Evolutionary conservation across 2,329 filamentous ascomycete genomes (phyloP), one percentile per base, ranked within the genome.

Genomic region (Epichloe sibirici): DNA sequence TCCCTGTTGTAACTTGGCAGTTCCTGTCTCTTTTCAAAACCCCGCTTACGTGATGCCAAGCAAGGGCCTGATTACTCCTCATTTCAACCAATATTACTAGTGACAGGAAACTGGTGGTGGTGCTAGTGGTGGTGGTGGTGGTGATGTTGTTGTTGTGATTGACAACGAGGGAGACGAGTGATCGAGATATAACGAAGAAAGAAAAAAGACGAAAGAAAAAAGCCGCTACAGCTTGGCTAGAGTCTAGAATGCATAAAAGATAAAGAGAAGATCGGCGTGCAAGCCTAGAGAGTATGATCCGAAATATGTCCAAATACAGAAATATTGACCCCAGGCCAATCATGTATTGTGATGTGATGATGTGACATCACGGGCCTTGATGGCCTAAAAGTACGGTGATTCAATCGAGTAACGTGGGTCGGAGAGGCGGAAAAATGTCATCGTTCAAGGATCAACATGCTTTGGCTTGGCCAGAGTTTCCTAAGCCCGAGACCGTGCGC

Each of bases 201-300:
- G 57, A 58, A 57, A 57, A 57, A 53, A 59, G 57, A 13, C 5
- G n/a, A 12, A 7, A 31, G 34, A 37, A 43, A 40, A 52, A 60
- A 59, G n/a, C 37, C 15, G 50, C 63, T 63, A 58, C 56, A 60
- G 63, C 61, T 57, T 60, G 61, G 61, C 60, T 61, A 53, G 53
- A 56, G 57, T 66, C 65, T 67, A 65, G 59, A 63, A 67, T 67
- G 60, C 65, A 67, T 62, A 65, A 53, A 55, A 62, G 46, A 63
- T 58, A 52, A 53, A 55, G 55, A 58, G 55, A 55, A 53, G 28
- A 48, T 42, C 21, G 45, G 56, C 49, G 53, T 55, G 57, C 62
- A 57, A 54, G 49, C 53, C 39, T 43, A n/a, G 51, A 58, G 58
- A 62, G 58, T 61, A 63, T 63, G 57, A 63, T 55, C 57, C 60